A percentile compares a stretch with the other conserved stretches of the same genome.
These are phyloP conservation scores for Cajanus cajan DNA, from an alignment of 306 rosid species.

Conservation along the genomic window DNA sequence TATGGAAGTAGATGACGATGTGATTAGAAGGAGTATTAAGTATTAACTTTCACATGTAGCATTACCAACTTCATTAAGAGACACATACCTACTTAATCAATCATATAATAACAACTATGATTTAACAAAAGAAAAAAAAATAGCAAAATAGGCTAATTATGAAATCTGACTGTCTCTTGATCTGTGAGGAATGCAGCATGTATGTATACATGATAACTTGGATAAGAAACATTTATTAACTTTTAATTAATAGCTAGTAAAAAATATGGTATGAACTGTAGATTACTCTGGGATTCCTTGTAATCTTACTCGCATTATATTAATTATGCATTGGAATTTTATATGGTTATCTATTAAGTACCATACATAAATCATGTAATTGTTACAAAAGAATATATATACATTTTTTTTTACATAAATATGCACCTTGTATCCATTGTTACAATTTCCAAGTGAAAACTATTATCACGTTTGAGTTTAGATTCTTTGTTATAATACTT, in stretches of 20 bases:
- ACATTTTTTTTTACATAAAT: background rate
- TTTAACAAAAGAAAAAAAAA: background rate
- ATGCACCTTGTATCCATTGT: background rate
- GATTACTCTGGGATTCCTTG: background rate
- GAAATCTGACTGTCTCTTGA: background rate
- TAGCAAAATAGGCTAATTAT: background rate
- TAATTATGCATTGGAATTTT: background rate
- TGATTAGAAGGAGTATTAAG: background rate
- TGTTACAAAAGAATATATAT: background rate
- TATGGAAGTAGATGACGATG: background rate
- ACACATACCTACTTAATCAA: too few species aligned
- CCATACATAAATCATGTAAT: too few species aligned
- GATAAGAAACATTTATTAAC: background rate
- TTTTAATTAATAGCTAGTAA: background rate
- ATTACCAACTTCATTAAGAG: too few species aligned
- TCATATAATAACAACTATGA: too few species aligned
- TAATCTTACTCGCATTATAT: background rate
- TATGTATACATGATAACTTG: background rate
- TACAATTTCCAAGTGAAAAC: too few species aligned
- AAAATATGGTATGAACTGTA: background rate
- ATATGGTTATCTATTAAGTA: background rate
- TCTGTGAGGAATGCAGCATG: background rate
- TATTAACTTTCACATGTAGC: background rate
- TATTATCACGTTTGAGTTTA: constrained; percentile 5
- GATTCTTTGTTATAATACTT: background rate